Conservation (phyloP, 2,329 filamentous ascomycete genomes). For the Sclerotinia spermophila region DNA sequence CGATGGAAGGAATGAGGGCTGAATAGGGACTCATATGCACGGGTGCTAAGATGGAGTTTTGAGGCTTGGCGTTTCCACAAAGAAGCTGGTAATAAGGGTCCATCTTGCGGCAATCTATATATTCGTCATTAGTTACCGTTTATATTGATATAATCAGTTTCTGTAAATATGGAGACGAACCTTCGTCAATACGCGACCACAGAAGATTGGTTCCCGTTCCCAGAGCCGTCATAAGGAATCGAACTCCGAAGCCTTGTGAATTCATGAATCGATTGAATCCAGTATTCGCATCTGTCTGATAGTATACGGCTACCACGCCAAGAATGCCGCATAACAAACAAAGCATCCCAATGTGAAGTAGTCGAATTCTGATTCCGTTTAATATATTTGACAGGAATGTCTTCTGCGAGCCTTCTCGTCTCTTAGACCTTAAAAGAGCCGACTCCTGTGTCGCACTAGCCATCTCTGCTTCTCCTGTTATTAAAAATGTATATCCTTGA, state of each 20-base stretch:
- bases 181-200: slow-evolving; percentile 42
- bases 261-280: slow-evolving; percentile 42
- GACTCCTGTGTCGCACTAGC: background rate
- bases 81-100: slow-evolving; percentile 42
- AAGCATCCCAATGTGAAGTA: background rate
- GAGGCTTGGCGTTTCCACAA: slow-evolving; percentile 31
- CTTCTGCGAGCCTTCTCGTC: background rate
- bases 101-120: background rate
- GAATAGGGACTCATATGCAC: slow-evolving; percentile 46
- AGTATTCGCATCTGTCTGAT: slow-evolving; percentile 28
- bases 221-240: slow-evolving; percentile 42
- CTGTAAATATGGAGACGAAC: slow-evolving; percentile 31
- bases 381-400: background rate
- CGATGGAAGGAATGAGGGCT: slow-evolving; percentile 41
- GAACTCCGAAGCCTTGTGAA: slow-evolving; percentile 41
- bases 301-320: background rate
- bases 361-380: background rate
- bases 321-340: background rate
- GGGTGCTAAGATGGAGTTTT: slow-evolving; percentile 42
- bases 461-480: background rate
- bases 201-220: slow-evolving; percentile 42
- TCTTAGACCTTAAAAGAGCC: background rate
- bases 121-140: background rate
- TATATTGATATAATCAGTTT: slow-evolving; percentile 27
- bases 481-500: background rate